Evolutionary conservation across 176 grass and related monocot species (phyloP).

Genomic region (Oryza nivara): DNA sequence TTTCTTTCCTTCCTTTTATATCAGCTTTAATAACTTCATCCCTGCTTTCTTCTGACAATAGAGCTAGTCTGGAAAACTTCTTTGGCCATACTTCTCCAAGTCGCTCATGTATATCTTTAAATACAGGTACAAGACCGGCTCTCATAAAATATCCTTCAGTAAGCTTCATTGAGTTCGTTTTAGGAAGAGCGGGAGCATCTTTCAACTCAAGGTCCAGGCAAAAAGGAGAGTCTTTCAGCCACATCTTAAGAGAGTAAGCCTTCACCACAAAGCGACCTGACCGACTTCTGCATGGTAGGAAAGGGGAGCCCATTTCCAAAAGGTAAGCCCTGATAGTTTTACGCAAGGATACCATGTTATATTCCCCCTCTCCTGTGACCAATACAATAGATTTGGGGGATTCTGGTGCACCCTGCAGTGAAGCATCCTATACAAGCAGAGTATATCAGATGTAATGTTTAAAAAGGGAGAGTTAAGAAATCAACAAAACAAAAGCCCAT

Average conservation of each 20-base stretch:
- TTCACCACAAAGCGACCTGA: constrained; percentile 78
- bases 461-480: neutral
- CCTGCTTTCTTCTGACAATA: constrained; percentile 83
- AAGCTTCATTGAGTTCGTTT: constrained; percentile 84
- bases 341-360: constrained; percentile 86
- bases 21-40: constrained; percentile 75
- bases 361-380: constrained; percentile 89
- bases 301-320: constrained; percentile 85
- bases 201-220: constrained; percentile 94
- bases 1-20: constrained; percentile 80
- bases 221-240: constrained; percentile 94
- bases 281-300: constrained; percentile 74
- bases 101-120: constrained; percentile 82
- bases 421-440: constrained; percentile 72
- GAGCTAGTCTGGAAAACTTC: constrained; percentile 89
- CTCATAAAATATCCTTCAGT: constrained; percentile 93
- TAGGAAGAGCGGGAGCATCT: constrained; percentile 69
- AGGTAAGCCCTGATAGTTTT: constrained; percentile 90
- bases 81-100: constrained; percentile 88
- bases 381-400: constrained; percentile 90
- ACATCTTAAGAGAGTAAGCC: constrained; percentile 86
- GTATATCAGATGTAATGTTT: constrained; percentile 32
- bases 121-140: constrained; percentile 77
- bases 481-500: neutral
- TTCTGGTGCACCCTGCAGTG: constrained; percentile 87